Percentiles rank a stretch among this genome's conserved stretches.
phyloP scores from a whole-genome alignment of 2,329 filamentous ascomycete species.

The Zymoseptoria ardabiliae region DNA sequence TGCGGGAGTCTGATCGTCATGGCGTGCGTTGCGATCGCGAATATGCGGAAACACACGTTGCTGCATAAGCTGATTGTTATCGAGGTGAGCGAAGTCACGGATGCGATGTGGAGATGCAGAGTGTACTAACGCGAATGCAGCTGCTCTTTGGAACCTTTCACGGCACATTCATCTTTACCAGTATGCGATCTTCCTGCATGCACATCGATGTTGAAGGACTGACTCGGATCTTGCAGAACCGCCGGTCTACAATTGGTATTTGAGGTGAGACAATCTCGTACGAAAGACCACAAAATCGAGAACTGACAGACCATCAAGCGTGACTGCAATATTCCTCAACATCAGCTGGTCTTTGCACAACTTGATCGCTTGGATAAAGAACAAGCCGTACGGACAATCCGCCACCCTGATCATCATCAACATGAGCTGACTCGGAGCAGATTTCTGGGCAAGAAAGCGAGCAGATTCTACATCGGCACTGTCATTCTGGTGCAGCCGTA shows the following conservation, averaged over 20 bases:
- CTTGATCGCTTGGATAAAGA: slow-evolving; percentile 61
- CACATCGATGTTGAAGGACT: slow-evolving; percentile 2
- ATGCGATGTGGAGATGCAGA: background rate
- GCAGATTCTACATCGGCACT: slow-evolving; percentile 51
- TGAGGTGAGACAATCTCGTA: slow-evolving; percentile 25
- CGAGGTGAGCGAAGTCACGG: slow-evolving; percentile 30
- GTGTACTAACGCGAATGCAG: slow-evolving; percentile 4
- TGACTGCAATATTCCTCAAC: slow-evolving; percentile 54
- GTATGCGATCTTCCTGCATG: slow-evolving; percentile 8
- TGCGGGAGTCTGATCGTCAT: slow-evolving; percentile 39
- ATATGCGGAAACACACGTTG: slow-evolving; percentile 42
- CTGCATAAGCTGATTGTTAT: slow-evolving; percentile 46
- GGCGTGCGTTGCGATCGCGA: slow-evolving; percentile 41
- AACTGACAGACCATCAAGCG: slow-evolving; percentile 28
- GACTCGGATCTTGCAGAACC: slow-evolving; percentile 25
- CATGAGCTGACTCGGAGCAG: background rate
- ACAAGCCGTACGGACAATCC: slow-evolving; percentile 46
- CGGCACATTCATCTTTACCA: slow-evolving; percentile 52
- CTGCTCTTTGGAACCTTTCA: slow-evolving; percentile 40
- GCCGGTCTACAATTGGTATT: slow-evolving; percentile 56
- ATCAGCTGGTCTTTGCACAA: slow-evolving; percentile 56
- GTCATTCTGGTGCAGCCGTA: slow-evolving; percentile 55
- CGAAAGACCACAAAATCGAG: background rate
- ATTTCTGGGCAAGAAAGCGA: slow-evolving; percentile 41
- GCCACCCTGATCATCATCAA: background rate